phyloP scores from a whole-genome alignment of 148 eudicot genomes.

The Camellia japonica region DNA sequence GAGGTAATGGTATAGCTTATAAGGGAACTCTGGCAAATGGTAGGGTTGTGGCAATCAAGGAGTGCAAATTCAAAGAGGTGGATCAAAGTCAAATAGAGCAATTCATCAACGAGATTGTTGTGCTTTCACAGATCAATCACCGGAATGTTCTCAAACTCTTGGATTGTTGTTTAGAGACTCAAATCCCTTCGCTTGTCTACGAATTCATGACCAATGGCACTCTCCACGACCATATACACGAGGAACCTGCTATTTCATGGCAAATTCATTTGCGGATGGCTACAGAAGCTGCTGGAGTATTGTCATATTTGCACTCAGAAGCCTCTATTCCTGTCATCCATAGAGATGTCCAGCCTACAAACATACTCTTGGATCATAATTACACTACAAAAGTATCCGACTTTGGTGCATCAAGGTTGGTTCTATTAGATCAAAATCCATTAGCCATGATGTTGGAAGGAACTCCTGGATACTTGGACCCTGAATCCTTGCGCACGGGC shows the following conservation, averaged over 20 bases:
- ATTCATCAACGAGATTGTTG: conserved; percentile 11
- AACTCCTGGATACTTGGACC: not conserved
- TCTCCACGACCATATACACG: not conserved
- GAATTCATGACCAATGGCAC: conserved; percentile 8
- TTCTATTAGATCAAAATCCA: not conserved
- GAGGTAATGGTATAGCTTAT: not conserved
- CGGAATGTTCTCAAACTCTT: conserved; percentile 11
- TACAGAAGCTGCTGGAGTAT: not conserved
- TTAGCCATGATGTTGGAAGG: not conserved
- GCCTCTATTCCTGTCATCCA: not conserved
- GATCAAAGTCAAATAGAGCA: not conserved
- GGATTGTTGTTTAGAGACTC: conserved; percentile 18
- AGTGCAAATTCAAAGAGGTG: not conserved
- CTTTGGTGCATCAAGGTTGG: not conserved
- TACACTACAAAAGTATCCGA: not conserved
- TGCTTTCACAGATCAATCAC: conserved; percentile 8
- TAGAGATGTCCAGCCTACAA: not conserved
- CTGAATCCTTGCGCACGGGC: not conserved
- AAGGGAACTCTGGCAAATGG: not conserved
- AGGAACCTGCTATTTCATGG: not conserved
- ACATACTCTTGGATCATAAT: not conserved
- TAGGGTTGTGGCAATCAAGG: conserved; percentile 1
- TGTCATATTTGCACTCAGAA: not conserved
- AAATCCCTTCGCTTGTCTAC: conserved; percentile 14
- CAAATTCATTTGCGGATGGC: not conserved